Evolutionary conservation across 495 filamentous ascomycete species (phyloP).

Genomic region (Xylaria castorea): DNA sequence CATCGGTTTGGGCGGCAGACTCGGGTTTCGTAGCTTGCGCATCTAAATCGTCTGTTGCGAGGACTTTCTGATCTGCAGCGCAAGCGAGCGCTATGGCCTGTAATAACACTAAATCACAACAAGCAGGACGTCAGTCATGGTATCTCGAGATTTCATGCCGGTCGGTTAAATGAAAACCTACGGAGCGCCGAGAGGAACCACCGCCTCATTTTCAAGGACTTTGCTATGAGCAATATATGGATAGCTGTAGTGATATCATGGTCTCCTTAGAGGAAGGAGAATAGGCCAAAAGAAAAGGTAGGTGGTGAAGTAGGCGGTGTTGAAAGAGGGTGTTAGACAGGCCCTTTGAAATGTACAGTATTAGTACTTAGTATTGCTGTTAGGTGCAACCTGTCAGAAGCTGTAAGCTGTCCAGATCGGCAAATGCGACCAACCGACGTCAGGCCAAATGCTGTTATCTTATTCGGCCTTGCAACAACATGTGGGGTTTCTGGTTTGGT

Average conservation of each 20-base stretch:
- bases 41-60: conserved; percentile 36
- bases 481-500: conserved; percentile 22
- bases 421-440: conserved; percentile 33
- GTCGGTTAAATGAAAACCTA: conserved; percentile 35
- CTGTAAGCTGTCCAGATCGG: conserved; percentile 47
- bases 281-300: conserved; percentile 8
- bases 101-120: conserved; percentile 50
- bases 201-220: conserved; percentile 46
- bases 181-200: conserved; percentile 51
- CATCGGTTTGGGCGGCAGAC: conserved; percentile 41
- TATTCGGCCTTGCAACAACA: not conserved
- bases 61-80: conserved; percentile 47
- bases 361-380: not conserved
- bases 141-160: not conserved
- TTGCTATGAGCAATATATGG: conserved; percentile 40
- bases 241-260: conserved; percentile 39
- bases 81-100: conserved; percentile 47
- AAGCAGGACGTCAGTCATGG: conserved; percentile 2
- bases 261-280: conserved; percentile 32
- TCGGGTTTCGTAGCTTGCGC: conserved; percentile 36
- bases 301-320: not conserved
- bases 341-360: not conserved
- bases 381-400: conserved; percentile 19
- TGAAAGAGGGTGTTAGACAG: conserved; percentile 6
- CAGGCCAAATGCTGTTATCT: conserved; percentile 23